Evolutionary conservation across 108 stramenopile species (phyloP), one percentile per base, ranked within the genome.

Genomic region (Mediolabrus comicus): DNA sequence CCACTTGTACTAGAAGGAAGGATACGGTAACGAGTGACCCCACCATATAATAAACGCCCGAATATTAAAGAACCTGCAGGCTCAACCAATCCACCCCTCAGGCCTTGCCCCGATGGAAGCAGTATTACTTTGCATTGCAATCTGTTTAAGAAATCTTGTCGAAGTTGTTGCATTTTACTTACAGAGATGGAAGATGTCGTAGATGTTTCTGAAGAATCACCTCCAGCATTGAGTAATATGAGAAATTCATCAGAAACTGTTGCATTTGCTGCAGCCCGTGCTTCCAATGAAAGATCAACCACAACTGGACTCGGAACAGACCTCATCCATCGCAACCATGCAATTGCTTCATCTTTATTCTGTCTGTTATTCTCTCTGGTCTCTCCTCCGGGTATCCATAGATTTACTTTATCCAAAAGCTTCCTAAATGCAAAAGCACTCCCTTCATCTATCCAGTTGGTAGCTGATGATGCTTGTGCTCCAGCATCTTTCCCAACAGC

Each of bases 11-110:
- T 29, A n/a, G 61, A 63, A 4, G 79, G 71, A 17, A 80, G 39
- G 46, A 88, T 38, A 19, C 90, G 82, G 64, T 85, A 91, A n/a
- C 90, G 67, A 3, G 81, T 84, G 12, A 79, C 82, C 17, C 88
- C 91, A 29, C 88, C 92, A 61, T 83, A 95, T 16, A 96, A 67
- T 7, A 94, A 66, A 34, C 88, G 94, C 8, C 92, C 94, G 63
- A 92, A 88, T 9, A 87, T 85, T 31, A 90, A 77, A 4, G 87
- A 59, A 12, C 86, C 86, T 6, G 82, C 51, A 1, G 86, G 70
- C 38, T 84, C 77, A 6, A 35, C 14, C 9, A 76, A 54, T 2
- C 81, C 75, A 7, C 58, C 61, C 12, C 60, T 36, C 67, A 89
- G 59, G 1, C 58, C 29, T 27, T 49, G 52, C 11, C 91, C 91